phyloP scores from a whole-genome alignment of 2,329 filamentous ascomycete genomes.

The Calonectria pteridis region DNA sequence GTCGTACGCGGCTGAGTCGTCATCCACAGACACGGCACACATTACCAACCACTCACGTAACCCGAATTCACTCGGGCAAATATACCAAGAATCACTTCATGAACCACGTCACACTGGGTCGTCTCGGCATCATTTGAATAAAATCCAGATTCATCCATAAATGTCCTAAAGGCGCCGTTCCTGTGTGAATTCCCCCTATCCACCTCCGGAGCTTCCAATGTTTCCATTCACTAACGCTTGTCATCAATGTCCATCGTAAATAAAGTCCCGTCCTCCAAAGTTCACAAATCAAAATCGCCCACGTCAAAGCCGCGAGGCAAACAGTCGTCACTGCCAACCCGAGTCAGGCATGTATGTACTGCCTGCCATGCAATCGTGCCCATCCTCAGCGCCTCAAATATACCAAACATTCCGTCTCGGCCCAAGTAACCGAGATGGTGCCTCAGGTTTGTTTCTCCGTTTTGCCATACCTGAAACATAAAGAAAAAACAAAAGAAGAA shows the following conservation, averaged over 20 bases:
- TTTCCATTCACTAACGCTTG: constrained; percentile 14
- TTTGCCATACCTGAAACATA: neutral
- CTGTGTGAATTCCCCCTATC: neutral
- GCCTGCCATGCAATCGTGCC: neutral
- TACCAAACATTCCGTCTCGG: neutral
- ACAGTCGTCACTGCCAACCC: neutral
- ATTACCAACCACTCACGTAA: neutral
- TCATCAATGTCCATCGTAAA: constrained; percentile 22
- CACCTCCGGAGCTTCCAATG: neutral
- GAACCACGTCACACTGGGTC: neutral
- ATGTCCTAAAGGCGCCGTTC: constrained; percentile 6
- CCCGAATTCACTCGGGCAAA: neutral
- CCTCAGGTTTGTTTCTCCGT: neutral
- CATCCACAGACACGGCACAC: neutral
- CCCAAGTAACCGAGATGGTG: neutral
- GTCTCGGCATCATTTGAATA: neutral
- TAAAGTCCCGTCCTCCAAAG: constrained; percentile 11
- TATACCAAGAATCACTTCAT: neutral
- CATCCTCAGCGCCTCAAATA: neutral
- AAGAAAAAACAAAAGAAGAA: neutral
- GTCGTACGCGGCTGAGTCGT: constrained; percentile 1
- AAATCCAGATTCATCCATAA: constrained; percentile 7
- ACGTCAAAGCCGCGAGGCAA: neutral
- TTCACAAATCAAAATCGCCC: neutral
- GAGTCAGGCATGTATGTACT: neutral